Base-by-base conservation (phyloP, 2,329 filamentous ascomycete species). In the Scedosporium minutisporum region DNA sequence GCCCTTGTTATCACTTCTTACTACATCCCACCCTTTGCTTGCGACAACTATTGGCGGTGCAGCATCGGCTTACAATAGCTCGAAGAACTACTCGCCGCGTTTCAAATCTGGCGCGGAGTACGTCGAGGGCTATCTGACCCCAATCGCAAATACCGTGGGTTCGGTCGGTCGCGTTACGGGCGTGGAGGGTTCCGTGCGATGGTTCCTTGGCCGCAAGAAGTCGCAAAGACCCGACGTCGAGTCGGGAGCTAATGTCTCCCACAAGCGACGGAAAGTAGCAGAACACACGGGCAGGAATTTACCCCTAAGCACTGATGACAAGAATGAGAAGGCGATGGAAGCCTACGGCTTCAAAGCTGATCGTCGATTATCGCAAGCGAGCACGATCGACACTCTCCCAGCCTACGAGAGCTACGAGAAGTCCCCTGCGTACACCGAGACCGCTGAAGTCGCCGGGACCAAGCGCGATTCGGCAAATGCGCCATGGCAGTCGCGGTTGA, bases 41-140 rank as follows among this genome's bases (percentile, higher is more conserved):
- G 91, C 90, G 9, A 91, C 86, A 29, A 91, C 92, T 0, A 93
- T 96, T 68, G 91, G 90, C 67, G 87, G 88, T 61, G 93, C 92
- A 0, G 83, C 93, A 6, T 91, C 89, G 1, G 91, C 90, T 1
- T 97, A 97, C 72, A 88, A 89, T 29, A 87, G 84, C 2, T 92
- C 90, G 10, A 97, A 97, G 75, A 91, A 93, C 67, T 96, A 93
- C 69, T 96, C 91, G 1, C 92, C 93, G 0, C 84, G 89, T 2
- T 91, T 97, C 71, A 92, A 90, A 73, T 89, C 90, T n/a, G 86
- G 92, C 65, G 93, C 91, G 58, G 91, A 96, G 72, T 91, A 96
- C 69, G 87, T 97, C 21, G 93, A 97, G 74, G 88, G 90, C 57
- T 93, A 91, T 67, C 85, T 96, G 60, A 90, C 89, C 1, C 92